Evolutionary conservation across 352 stramenopile species (phyloP).

Genomic region (Globisporangium paddicum): DNA sequence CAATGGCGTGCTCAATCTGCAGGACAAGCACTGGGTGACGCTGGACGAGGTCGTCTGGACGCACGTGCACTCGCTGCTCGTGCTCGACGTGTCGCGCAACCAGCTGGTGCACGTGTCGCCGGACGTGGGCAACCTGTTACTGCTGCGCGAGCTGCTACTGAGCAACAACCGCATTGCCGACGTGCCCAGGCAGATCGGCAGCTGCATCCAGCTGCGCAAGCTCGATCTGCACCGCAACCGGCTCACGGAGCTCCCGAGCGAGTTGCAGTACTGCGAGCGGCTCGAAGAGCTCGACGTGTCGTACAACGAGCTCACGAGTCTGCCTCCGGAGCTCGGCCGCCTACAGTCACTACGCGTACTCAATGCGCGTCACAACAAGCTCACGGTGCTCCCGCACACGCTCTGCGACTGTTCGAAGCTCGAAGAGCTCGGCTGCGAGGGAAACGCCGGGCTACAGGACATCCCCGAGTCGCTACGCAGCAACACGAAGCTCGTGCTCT

Average conservation of each 20-base stretch:
- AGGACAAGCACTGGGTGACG: conserved; percentile 77
- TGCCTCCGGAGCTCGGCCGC: conserved; percentile 49
- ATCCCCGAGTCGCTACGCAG: conserved; percentile 60
- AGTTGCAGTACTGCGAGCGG: conserved; percentile 64
- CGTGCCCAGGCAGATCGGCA: conserved; percentile 49
- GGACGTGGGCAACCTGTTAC: conserved; percentile 54
- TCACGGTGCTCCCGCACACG: conserved; percentile 59
- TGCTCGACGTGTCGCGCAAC: conserved; percentile 69
- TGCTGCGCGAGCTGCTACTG: conserved; percentile 60
- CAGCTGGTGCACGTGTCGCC: conserved; percentile 59
- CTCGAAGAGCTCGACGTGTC: conserved; percentile 64
- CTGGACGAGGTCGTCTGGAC: conserved; percentile 79
- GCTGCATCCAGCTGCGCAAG: conserved; percentile 61
- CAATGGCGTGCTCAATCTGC: conserved; percentile 66
- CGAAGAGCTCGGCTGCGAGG: conserved; percentile 46
- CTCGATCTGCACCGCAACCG: conserved; percentile 66
- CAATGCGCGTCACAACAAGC: conserved; percentile 70
- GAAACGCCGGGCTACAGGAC: conserved; percentile 51
- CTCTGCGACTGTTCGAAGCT: conserved; percentile 65
- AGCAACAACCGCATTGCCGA: conserved; percentile 52
- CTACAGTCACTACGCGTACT: conserved; percentile 52
- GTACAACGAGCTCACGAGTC: conserved; percentile 54
- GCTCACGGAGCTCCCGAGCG: conserved; percentile 50
- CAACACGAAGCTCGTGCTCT: conserved; percentile 73
- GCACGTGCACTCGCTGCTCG: conserved; percentile 51